These are phyloP conservation scores for Cnidoscolus chayamansa DNA, from an alignment of 441 rosid species.

Conservation along the genomic window DNA sequence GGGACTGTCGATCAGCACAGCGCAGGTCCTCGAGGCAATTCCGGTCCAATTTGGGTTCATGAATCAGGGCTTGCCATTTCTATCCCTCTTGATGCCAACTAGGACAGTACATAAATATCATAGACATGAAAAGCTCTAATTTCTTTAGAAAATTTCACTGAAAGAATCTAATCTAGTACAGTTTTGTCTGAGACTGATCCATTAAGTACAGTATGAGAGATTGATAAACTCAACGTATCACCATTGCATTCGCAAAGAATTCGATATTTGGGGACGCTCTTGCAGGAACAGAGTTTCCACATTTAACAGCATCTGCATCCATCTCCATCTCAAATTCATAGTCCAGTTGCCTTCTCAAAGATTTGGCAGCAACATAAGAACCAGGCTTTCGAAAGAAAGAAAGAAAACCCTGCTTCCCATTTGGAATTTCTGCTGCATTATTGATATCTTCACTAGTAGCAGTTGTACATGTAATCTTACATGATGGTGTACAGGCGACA, in stretches of 20 bases:
- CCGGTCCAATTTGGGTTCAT: not conserved
- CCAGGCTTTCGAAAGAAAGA: constrained; percentile 9
- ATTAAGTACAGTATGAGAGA: not conserved
- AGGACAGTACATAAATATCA: not conserved
- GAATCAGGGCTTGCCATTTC: not conserved
- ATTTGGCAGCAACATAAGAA: not conserved
- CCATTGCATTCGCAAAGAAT: constrained; percentile 1
- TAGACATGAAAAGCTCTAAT: not conserved
- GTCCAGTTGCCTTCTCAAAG: constrained; percentile 21
- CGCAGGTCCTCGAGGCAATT: no score
- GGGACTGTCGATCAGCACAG: no score
- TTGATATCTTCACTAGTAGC: not conserved
- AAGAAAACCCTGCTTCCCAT: constrained; percentile 14
- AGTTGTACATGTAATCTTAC: constrained; percentile 2
- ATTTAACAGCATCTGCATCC: not conserved
- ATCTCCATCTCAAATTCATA: constrained; percentile 16
- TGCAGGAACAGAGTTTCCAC: constrained; percentile 7
- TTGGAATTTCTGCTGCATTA: not conserved
- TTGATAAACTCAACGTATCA: constrained; percentile 1
- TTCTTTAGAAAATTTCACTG: not conserved
- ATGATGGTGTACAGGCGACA: not conserved
- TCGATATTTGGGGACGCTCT: not conserved
- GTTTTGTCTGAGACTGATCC: no score
- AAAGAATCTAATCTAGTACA: not conserved
- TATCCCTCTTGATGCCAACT: not conserved